Evolutionary conservation across 371 early-diverging fungal species (phyloP).

Genomic region (Batrachochytrium dendrobatidis): DNA sequence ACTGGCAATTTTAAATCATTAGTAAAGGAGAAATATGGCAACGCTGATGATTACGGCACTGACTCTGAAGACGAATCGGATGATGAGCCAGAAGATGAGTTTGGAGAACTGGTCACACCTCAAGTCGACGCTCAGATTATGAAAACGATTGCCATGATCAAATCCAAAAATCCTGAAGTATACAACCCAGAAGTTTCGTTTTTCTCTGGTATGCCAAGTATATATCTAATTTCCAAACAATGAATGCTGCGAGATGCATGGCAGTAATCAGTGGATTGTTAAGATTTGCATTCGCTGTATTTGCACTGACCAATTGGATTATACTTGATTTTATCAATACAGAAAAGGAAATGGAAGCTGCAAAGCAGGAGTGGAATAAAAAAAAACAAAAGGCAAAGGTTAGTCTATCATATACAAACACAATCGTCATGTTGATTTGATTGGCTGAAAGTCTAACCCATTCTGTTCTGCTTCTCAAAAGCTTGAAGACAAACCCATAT

Average conservation of each 20-base stretch:
- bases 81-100: constrained; percentile 84
- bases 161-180: constrained; percentile 66
- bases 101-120: constrained; percentile 65
- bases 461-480: too few species aligned
- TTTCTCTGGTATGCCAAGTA: constrained; percentile 55
- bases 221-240: too few species aligned
- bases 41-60: constrained; percentile 18
- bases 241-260: too few species aligned
- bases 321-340: too few species aligned
- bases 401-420: too few species aligned
- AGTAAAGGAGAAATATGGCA: constrained; percentile 24
- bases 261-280: too few species aligned
- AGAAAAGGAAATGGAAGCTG: constrained; percentile 54
- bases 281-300: too few species aligned
- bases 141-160: constrained; percentile 77
- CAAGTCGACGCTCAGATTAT: constrained; percentile 87
- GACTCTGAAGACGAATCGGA: constrained; percentile 31
- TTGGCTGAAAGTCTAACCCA: too few species aligned
- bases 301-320: neutral
- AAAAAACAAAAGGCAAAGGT: constrained; percentile 39
- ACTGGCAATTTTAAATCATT: neutral
- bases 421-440: too few species aligned
- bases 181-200: constrained; percentile 69
- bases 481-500: constrained; percentile 47
- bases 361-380: constrained; percentile 54